Conservation (phyloP, 768 basidiomycete genomes). For the Termitomyces sp. region DNA sequence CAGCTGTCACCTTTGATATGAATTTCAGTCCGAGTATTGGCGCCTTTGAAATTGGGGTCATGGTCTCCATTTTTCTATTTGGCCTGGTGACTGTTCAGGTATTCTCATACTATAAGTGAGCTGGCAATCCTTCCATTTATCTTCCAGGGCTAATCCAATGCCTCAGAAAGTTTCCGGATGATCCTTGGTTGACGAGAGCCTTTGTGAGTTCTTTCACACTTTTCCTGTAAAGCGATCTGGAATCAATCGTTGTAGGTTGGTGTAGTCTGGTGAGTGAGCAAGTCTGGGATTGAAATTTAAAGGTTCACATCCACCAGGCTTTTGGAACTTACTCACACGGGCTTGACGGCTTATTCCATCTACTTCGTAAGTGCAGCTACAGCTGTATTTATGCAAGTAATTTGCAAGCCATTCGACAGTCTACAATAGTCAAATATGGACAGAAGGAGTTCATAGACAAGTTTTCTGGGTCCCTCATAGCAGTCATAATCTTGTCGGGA, state of each 20-base stretch:
- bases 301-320: conserved; percentile 1
- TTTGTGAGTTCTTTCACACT: conserved; percentile 2
- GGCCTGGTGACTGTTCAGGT: conserved; percentile 10
- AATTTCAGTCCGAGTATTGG: conserved; percentile 2
- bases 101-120: conserved; percentile 10
- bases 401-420: background rate
- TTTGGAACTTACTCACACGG: conserved; percentile 7
- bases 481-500: conserved; percentile 1
- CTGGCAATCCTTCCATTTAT: background rate
- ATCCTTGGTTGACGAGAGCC: conserved; percentile 1
- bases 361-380: conserved; percentile 2
- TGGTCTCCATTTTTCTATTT: conserved; percentile 11
- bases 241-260: conserved; percentile 1
- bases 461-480: background rate
- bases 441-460: background rate
- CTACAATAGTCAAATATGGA: conserved; percentile 8
- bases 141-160: background rate
- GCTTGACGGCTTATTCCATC: conserved; percentile 7
- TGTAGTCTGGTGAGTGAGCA: conserved; percentile 2
- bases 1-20: background rate
- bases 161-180: conserved; percentile 8
- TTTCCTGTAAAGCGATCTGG: background rate
- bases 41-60: conserved; percentile 9
- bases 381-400: background rate
- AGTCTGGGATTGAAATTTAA: background rate